These are phyloP conservation scores for Chlorokybus atmophyticus DNA, from an alignment of 139 green algal genomes.

Conservation along the genomic window DNA sequence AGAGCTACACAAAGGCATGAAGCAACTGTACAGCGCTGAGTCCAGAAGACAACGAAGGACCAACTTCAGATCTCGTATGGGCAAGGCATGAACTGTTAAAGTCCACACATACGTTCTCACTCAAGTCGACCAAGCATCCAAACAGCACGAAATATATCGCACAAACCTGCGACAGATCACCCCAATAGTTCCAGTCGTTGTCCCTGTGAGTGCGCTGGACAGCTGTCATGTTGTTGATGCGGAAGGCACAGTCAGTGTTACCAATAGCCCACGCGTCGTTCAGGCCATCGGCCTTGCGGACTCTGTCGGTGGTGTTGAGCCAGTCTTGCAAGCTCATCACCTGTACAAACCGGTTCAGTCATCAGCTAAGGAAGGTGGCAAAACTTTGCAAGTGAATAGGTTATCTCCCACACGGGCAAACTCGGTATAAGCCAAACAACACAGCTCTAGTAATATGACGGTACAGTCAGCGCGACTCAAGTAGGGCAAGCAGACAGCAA, in stretches of 20 bases:
- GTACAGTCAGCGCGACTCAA: too few species aligned
- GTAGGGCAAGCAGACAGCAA: too few species aligned
- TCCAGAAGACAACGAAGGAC: not conserved
- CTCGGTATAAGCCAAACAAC: too few species aligned
- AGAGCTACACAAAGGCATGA: not conserved
- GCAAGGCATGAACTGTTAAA: not conserved
- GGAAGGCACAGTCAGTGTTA: not conserved
- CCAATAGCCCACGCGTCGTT: not conserved
- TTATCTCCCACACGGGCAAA: too few species aligned
- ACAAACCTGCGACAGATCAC: not conserved
- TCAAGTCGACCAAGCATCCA: not conserved
- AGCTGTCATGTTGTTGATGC: not conserved
- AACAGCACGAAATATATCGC: not conserved
- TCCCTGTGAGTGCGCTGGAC: not conserved
- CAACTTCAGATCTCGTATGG: not conserved
- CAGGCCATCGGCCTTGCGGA: not conserved
- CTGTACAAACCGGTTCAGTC: too few species aligned
- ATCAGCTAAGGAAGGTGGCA: too few species aligned
- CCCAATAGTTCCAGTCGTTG: slow-evolving; percentile 1
- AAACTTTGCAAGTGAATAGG: too few species aligned
- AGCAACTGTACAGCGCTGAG: not conserved
- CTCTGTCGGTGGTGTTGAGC: not conserved
- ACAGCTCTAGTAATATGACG: too few species aligned
- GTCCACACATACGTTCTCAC: not conserved
- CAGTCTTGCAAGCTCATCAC: not conserved